These are phyloP conservation scores for Rostrohypoxylon terebratum DNA, from an alignment of 495 filamentous ascomycete genomes.

Conservation along the genomic window DNA sequence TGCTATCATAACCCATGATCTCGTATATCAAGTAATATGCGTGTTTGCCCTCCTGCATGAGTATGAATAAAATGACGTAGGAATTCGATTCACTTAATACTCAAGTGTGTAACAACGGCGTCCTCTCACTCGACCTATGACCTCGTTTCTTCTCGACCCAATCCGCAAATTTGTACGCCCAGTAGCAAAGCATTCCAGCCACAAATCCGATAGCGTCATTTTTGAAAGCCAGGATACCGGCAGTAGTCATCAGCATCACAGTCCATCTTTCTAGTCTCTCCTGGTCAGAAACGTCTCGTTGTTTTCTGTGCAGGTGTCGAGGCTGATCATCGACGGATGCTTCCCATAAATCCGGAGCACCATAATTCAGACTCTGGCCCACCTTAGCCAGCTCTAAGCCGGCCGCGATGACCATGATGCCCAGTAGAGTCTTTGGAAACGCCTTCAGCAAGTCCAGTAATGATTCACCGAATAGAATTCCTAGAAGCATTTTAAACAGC, in stretches of 20 bases:
- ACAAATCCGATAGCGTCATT: slow-evolving; percentile 90
- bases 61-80: neutral
- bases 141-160: slow-evolving; percentile 51
- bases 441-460: slow-evolving; percentile 72
- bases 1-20: neutral
- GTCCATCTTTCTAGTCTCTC: slow-evolving; percentile 79
- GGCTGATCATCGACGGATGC: slow-evolving; percentile 41
- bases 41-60: neutral
- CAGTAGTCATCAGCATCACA: slow-evolving; percentile 89
- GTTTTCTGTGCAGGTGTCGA: slow-evolving; percentile 26
- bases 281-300: slow-evolving; percentile 60
- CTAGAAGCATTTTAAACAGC: slow-evolving; percentile 77
- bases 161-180: slow-evolving; percentile 58
- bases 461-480: slow-evolving; percentile 75
- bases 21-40: slow-evolving; percentile 6
- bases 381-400: slow-evolving; percentile 87
- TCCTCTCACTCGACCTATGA: slow-evolving; percentile 43
- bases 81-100: neutral
- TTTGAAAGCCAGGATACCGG: slow-evolving; percentile 82
- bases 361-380: slow-evolving; percentile 82
- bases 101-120: slow-evolving; percentile 44
- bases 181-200: slow-evolving; percentile 80
- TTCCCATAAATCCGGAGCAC: slow-evolving; percentile 70
- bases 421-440: slow-evolving; percentile 80
- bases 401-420: slow-evolving; percentile 88